Conservation (phyloP, 2,329 filamentous ascomycete species). For the Fusarium pilosicola region DNA sequence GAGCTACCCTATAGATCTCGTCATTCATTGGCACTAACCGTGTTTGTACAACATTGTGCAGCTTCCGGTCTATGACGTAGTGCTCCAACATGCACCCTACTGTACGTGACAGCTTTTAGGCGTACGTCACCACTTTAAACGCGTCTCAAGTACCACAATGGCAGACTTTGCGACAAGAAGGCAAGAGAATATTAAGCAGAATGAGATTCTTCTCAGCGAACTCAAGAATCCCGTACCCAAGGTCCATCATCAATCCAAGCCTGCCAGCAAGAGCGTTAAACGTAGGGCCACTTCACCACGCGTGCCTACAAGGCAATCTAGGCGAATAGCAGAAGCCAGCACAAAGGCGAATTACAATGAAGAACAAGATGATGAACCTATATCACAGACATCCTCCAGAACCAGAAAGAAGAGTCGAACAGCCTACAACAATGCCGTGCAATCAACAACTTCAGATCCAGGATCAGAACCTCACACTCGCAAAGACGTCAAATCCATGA, state of each 20-base stretch:
- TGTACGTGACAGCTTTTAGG: too few species aligned
- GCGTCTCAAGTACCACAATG: neutral
- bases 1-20: neutral
- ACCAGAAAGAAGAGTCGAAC: neutral
- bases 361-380: neutral
- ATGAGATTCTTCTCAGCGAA: conserved; percentile 6
- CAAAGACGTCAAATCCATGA: neutral
- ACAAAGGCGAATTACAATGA: neutral
- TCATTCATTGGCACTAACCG: neutral
- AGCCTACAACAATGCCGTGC: accelerated
- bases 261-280: neutral
- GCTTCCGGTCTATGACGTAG: neutral
- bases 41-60: accelerated
- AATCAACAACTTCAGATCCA: neutral
- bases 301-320: conserved; percentile 8
- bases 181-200: neutral
- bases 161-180: neutral
- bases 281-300: neutral
- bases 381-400: neutral
- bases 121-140: too few species aligned
- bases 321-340: conserved; percentile 5
- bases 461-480: neutral
- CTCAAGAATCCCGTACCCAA: neutral
- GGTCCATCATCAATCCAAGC: neutral
- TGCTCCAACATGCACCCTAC: neutral